Base-by-base conservation (phyloP, 2,329 filamentous ascomycete species). In the Clonostachys byssicola region DNA sequence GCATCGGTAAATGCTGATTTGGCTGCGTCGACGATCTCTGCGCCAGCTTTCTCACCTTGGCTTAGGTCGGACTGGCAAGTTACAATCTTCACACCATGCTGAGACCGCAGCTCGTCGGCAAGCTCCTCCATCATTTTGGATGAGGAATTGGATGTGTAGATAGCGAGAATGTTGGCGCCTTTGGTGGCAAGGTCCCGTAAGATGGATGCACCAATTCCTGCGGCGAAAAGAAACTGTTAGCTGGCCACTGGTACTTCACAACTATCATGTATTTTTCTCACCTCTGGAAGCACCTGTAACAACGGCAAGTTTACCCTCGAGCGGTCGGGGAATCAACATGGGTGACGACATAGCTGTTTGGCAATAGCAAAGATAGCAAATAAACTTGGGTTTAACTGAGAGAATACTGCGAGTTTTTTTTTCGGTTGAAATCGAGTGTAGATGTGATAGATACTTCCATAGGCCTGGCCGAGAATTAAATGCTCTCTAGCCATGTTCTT, bases 221-320 rank as follows among this genome's bases (percentile, higher is more conserved):
- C 18, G 34, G n/a, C 67, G 14, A 5, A 12, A 17, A 34, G 2
- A 5, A 34, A 40, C 16, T 18, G 12, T 20, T 13, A 17, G 34
- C 34, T n/a, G n/a, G n/a, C 34, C 34, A 10, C 34, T 10, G n/a
- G 34, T 36, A 36, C 34, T 10, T 36, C 10, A 10, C 34, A 36
- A 36, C 10, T 36, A 36, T n/a, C 10, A 10, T n/a, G 10, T n/a
- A 10, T 10, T 36, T n/a, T n/a, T 10, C 34, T 36, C 34, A 89
- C 88, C 88, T 73, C 89, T 73, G 49, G 88, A 90, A 50, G 83
- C 86, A 48, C 89, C 89, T 2, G 89, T 94, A 42, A 94, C 75
- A 54, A 95, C 84, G 46, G 81, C 89, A 45, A 92, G 74, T 65
- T 91, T 91, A 55, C 87, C 87, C 60, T 89, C 82, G n/a, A 86